Evolutionary conservation across 2,329 filamentous ascomycete species (phyloP).

Genomic region (Epicoccum sorghinum): DNA sequence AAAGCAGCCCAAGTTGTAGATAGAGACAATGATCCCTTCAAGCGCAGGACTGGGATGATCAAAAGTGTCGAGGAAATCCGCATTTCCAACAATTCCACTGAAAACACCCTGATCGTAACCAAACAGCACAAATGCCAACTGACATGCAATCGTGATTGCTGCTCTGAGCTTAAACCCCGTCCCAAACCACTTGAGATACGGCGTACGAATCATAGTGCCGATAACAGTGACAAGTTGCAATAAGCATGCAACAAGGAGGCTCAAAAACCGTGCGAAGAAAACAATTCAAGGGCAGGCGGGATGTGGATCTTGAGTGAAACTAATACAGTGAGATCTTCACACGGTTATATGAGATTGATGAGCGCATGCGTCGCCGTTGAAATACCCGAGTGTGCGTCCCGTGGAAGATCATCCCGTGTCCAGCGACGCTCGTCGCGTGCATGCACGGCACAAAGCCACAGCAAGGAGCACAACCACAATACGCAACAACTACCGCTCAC

Average conservation of each 20-base stretch:
- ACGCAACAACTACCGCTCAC: not conserved
- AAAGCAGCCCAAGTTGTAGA: slow-evolving; percentile 50
- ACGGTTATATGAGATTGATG: slow-evolving; percentile 3
- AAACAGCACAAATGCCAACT: slow-evolving; percentile 41
- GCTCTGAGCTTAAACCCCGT: slow-evolving; percentile 34
- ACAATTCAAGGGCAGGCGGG: too few species aligned
- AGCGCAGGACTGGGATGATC: slow-evolving; percentile 46
- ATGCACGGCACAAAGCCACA: not conserved
- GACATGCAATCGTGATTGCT: slow-evolving; percentile 39
- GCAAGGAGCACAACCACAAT: not conserved
- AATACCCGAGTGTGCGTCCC: not conserved
- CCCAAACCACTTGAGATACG: slow-evolving; percentile 35
- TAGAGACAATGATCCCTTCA: slow-evolving; percentile 52
- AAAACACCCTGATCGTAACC: slow-evolving; percentile 49
- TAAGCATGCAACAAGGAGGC: not conserved
- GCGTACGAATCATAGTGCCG: slow-evolving; percentile 27
- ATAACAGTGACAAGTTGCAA: not conserved
- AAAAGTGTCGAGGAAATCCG: slow-evolving; percentile 49
- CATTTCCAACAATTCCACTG: slow-evolving; percentile 51
- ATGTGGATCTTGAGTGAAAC: too few species aligned
- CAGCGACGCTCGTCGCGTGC: not conserved
- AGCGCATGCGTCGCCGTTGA: not conserved
- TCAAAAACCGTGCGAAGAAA: not conserved
- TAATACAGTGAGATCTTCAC: not conserved
- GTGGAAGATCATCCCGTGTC: slow-evolving; percentile 6